A percentile compares a stretch with the other conserved stretches of the same genome.
phyloP scores from a whole-genome alignment of 768 basidiomycete genomes.

The Hortiboletus flavorubellus region DNA sequence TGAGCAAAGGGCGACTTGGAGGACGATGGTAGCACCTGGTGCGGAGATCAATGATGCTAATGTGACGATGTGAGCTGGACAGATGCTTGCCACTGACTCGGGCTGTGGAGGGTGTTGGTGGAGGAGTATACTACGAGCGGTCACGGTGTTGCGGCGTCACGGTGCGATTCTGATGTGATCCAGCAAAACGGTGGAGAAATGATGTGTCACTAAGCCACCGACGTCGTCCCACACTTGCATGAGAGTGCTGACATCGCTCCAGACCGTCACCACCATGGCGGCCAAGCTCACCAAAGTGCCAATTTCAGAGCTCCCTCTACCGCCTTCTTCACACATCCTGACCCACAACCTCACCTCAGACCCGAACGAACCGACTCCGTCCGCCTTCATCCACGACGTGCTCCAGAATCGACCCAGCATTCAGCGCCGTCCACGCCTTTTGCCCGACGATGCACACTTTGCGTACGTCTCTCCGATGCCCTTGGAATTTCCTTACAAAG shows the following conservation, averaged over 20 bases:
- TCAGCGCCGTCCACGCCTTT: constrained; percentile 66
- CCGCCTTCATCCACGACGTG: constrained; percentile 49
- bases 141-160: too few relatives aligned
- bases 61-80: too few relatives aligned
- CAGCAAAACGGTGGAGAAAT: too few relatives aligned
- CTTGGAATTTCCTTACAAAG: constrained; percentile 76
- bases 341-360: constrained; percentile 60
- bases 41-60: too few relatives aligned
- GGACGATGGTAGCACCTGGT: constrained; percentile 25
- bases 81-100: too few relatives aligned
- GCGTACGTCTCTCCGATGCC: constrained; percentile 84
- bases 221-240: constrained; percentile 8
- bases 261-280: constrained; percentile 17
- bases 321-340: constrained; percentile 39
- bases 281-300: constrained; percentile 27
- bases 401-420: constrained; percentile 54
- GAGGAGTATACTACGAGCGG: too few relatives aligned
- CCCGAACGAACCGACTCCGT: constrained; percentile 46
- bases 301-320: constrained; percentile 47
- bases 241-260: constrained; percentile 12
- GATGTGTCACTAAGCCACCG: too few relatives aligned
- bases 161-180: too few relatives aligned
- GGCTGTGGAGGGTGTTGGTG: too few relatives aligned
- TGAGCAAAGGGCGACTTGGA: constrained; percentile 33
- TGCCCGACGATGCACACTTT: constrained; percentile 61